Evolutionary conservation across 2,329 filamentous ascomycete species (phyloP).

Genomic region (Colletotrichum navitas): DNA sequence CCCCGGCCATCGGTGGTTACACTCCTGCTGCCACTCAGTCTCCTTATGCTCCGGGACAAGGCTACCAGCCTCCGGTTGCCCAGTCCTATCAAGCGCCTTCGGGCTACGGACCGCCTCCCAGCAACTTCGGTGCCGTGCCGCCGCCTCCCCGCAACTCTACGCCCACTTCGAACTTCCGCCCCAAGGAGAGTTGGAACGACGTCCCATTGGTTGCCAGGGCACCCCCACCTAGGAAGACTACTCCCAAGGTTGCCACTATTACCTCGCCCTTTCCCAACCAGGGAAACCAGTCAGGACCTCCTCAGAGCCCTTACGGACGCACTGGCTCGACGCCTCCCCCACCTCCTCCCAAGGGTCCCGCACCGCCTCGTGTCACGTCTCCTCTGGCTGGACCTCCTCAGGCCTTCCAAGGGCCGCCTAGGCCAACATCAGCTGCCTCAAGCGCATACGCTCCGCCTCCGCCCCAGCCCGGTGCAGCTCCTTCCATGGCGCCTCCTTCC

Average conservation of each 20-base stretch:
- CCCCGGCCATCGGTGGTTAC: slow-evolving; percentile 45
- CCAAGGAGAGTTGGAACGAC: slow-evolving; percentile 92
- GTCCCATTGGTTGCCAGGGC: slow-evolving; percentile 86
- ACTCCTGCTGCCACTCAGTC: slow-evolving; percentile 50
- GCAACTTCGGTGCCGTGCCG: slow-evolving; percentile 54
- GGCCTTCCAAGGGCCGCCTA: slow-evolving; percentile 57
- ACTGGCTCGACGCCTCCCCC: slow-evolving; percentile 79
- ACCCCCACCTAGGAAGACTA: slow-evolving; percentile 78
- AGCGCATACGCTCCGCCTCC: slow-evolving; percentile 75
- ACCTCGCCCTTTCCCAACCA: slow-evolving; percentile 82
- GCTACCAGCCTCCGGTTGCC: slow-evolving; percentile 66
- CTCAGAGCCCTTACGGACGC: slow-evolving; percentile 70
- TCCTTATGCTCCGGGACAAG: slow-evolving; percentile 55
- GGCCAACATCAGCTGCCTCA: slow-evolving; percentile 69
- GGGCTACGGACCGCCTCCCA: slow-evolving; percentile 51
- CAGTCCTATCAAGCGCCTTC: slow-evolving; percentile 55
- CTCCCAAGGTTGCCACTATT: slow-evolving; percentile 77
- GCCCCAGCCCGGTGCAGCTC: slow-evolving; percentile 50
- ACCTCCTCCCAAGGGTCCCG: slow-evolving; percentile 85
- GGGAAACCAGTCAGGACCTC: slow-evolving; percentile 64
- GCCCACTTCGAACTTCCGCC: slow-evolving; percentile 77
- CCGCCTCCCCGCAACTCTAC: slow-evolving; percentile 62
- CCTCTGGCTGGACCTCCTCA: slow-evolving; percentile 72
- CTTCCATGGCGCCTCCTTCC: slow-evolving; percentile 58
- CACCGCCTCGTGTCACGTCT: slow-evolving; percentile 78